Percentiles rank a stretch among this genome's conserved stretches.
These are phyloP conservation scores for Periglandula ipomoeae DNA, from an alignment of 2,329 filamentous ascomycete species.

Conservation along the genomic window DNA sequence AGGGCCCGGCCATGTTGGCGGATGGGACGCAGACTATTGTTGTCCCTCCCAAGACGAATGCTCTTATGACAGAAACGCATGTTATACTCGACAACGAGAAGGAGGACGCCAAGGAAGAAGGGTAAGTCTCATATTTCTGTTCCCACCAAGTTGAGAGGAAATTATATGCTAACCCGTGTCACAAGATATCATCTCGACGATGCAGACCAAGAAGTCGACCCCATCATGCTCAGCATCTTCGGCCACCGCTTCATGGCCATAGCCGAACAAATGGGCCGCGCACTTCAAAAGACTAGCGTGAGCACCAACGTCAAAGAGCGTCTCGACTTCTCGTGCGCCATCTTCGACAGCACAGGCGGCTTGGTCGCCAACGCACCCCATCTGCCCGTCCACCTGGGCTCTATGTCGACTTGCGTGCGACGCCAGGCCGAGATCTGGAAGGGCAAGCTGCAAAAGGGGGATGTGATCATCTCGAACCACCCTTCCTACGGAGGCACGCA, in stretches of 20 bases:
- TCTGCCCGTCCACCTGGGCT: conserved; percentile 70
- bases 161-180: not conserved
- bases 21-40: conserved; percentile 90
- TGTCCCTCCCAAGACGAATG: conserved; percentile 68
- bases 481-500: conserved; percentile 78
- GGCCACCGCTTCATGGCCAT: conserved; percentile 80
- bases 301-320: conserved; percentile 77
- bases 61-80: conserved; percentile 73
- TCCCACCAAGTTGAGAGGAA: too few relatives aligned
- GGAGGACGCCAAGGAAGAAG: conserved; percentile 28
- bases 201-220: conserved; percentile 44
- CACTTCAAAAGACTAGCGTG: conserved; percentile 71
- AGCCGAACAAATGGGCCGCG: conserved; percentile 75
- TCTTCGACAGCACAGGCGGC: conserved; percentile 68
- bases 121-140: conserved; percentile 6
- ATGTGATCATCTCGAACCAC: conserved; percentile 77
- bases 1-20: conserved; percentile 77
- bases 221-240: conserved; percentile 72
- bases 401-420: conserved; percentile 73
- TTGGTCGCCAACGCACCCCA: conserved; percentile 74
- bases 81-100: conserved; percentile 78
- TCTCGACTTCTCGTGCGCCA: conserved; percentile 72
- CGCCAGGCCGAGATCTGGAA: conserved; percentile 74
- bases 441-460: conserved; percentile 65
- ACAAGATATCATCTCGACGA: conserved; percentile 13